A percentile compares a stretch with the other conserved stretches of the same genome.
Conservation (phyloP, 2,329 filamentous ascomycete genomes). For the Talaromyces atroroseus region DNA sequence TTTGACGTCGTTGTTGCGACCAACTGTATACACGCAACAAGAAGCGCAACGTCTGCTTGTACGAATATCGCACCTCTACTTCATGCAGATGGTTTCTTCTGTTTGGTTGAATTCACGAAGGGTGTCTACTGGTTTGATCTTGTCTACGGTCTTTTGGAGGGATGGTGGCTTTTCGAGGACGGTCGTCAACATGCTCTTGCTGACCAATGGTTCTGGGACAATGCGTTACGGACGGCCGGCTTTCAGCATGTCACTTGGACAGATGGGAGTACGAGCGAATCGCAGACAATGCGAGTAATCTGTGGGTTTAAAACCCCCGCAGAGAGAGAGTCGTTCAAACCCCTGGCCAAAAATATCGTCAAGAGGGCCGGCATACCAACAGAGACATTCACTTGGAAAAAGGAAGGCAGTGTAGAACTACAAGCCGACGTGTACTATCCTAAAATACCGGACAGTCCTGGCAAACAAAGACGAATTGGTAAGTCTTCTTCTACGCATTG, state of each 20-base stretch:
- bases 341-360: too few species aligned
- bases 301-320: neutral
- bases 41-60: neutral
- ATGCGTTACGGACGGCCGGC: neutral
- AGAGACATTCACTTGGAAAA: neutral
- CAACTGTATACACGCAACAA: neutral
- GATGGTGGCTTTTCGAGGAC: conserved; percentile 37
- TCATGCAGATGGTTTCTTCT: conserved; percentile 24
- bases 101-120: conserved; percentile 27
- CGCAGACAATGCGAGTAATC: neutral
- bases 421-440: neutral
- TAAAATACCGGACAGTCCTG: neutral
- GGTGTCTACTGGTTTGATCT: conserved; percentile 28
- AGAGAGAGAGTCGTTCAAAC: too few species aligned
- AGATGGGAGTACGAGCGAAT: neutral
- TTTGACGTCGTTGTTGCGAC: neutral
- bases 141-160: conserved; percentile 35
- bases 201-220: conserved; percentile 13
- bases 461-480: too few species aligned
- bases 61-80: neutral
- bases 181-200: conserved; percentile 22
- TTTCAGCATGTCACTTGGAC: neutral
- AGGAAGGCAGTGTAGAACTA: neutral
- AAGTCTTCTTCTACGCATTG: too few species aligned
- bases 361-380: neutral